phyloP scores from a whole-genome alignment of 1,284 basidiomycete genomes.

The Microbotryum scabiosae region DNA sequence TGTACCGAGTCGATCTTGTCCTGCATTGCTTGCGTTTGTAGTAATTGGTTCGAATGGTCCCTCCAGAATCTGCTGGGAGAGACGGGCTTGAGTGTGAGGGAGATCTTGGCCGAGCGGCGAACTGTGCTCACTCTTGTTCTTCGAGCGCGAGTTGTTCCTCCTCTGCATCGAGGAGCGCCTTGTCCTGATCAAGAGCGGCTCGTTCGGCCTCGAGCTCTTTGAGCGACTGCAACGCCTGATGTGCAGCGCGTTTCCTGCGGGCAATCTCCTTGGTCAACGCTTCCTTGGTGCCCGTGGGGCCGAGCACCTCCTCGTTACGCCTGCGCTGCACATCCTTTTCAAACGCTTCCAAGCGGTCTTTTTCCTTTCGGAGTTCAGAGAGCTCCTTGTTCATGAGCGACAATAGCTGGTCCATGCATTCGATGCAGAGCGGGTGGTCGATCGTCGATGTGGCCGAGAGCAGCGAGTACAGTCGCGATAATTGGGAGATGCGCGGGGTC shows the following conservation, averaged over 20 bases:
- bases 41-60: slow-evolving; percentile 60
- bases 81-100: no score
- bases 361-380: slow-evolving; percentile 80
- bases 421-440: slow-evolving; percentile 89
- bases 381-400: slow-evolving; percentile 65
- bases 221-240: slow-evolving; percentile 18
- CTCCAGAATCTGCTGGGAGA: slow-evolving; percentile 63
- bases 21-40: slow-evolving; percentile 56
- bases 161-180: slow-evolving; percentile 46
- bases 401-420: slow-evolving; percentile 80
- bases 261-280: slow-evolving; percentile 53
- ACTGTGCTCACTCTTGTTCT: slow-evolving; percentile 57
- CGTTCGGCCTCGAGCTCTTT: slow-evolving; percentile 48
- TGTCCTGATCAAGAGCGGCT: slow-evolving; percentile 33
- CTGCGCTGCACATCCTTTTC: slow-evolving; percentile 68
- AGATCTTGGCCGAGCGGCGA: no score
- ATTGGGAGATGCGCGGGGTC: slow-evolving; percentile 16
- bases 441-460: slow-evolving; percentile 38
- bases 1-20: slow-evolving; percentile 61
- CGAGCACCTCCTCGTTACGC: slow-evolving; percentile 10
- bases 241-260: no score
- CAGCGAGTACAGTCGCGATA: slow-evolving; percentile 13
- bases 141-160: slow-evolving; percentile 67
- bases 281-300: slow-evolving; percentile 35
- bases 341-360: slow-evolving; percentile 85